phyloP scores from a whole-genome alignment of 1,139 yeast genomes.

The Protomyces lactucae-debilis region DNA sequence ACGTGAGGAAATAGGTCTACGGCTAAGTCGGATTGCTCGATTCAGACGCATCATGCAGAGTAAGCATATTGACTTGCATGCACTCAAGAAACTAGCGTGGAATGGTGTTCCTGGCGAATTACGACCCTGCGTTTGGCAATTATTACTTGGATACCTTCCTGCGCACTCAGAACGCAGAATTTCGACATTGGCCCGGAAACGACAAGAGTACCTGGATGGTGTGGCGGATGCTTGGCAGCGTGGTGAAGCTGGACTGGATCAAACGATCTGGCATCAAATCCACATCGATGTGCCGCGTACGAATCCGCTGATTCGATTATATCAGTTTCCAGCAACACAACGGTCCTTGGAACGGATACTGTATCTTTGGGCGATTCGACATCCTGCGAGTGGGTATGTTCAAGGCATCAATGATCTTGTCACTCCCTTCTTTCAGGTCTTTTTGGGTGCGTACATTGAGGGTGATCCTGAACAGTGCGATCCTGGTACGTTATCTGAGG shows the following conservation, averaged over 20 bases:
- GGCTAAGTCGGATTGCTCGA: slow-evolving; percentile 58
- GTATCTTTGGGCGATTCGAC: slow-evolving; percentile 93
- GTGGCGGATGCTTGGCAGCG: slow-evolving; percentile 52
- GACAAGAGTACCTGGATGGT: slow-evolving; percentile 82
- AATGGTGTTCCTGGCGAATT: slow-evolving; percentile 83
- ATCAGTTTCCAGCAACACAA: slow-evolving; percentile 66
- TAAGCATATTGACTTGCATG: slow-evolving; percentile 59
- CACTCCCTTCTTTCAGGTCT: slow-evolving; percentile 90
- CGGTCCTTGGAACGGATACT: slow-evolving; percentile 68
- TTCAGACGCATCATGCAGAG: slow-evolving; percentile 61
- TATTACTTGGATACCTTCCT: slow-evolving; percentile 83
- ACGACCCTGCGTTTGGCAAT: slow-evolving; percentile 84
- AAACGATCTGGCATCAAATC: slow-evolving; percentile 89
- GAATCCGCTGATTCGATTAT: slow-evolving; percentile 74
- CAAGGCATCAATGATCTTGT: slow-evolving; percentile 95
- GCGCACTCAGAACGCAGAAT: slow-evolving; percentile 72
- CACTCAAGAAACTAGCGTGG: slow-evolving; percentile 79
- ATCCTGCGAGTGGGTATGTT: slow-evolving; percentile 98
- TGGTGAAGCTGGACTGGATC: slow-evolving; percentile 44
- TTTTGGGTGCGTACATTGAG: slow-evolving; percentile 61
- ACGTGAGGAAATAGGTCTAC: slow-evolving; percentile 52
- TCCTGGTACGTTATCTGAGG: slow-evolving; percentile 57
- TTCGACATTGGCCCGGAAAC: slow-evolving; percentile 64
- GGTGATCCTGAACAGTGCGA: slow-evolving; percentile 53
- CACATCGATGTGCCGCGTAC: slow-evolving; percentile 94